Conservation (phyloP, 805 yeast species). For the Wickerhamiella sergipiensis region DNA sequence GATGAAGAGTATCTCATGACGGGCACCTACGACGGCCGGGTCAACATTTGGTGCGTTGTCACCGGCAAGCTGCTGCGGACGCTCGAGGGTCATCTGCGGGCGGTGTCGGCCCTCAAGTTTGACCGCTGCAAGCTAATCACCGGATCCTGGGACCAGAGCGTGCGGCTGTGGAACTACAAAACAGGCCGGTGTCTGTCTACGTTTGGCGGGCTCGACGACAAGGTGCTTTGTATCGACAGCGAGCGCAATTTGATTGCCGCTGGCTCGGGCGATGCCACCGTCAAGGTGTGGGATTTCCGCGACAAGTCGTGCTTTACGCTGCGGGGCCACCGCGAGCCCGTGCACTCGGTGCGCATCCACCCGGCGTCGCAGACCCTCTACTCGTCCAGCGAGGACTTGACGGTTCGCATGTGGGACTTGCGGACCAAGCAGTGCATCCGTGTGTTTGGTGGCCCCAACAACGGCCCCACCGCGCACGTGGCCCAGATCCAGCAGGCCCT, state of each 20-base stretch:
- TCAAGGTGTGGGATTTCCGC: constrained; percentile 94
- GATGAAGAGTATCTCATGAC: constrained; percentile 70
- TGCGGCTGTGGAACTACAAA: constrained; percentile 90
- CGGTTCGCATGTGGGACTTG: constrained; percentile 91
- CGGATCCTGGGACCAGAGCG: constrained; percentile 82
- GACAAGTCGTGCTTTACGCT: constrained; percentile 83
- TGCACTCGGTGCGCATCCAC: constrained; percentile 79
- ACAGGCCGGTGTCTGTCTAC: constrained; percentile 92
- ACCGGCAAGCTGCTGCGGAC: constrained; percentile 66
- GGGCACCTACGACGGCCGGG: constrained; percentile 82
- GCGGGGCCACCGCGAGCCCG: constrained; percentile 89
- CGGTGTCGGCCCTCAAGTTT: constrained; percentile 71
- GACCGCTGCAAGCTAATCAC: constrained; percentile 84
- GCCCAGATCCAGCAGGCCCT: constrained; percentile 91
- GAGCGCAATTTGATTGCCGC: constrained; percentile 71
- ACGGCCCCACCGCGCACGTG: constrained; percentile 52
- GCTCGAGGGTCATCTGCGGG: constrained; percentile 79
- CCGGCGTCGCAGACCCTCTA: constrained; percentile 63
- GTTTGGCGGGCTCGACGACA: constrained; percentile 81
- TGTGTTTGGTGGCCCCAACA: constrained; percentile 55
- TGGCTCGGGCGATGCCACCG: constrained; percentile 85
- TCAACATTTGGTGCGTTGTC: constrained; percentile 84
- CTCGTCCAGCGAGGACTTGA: constrained; percentile 83
- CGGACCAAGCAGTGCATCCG: constrained; percentile 63
- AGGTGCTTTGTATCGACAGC: constrained; percentile 76